Conservation (phyloP, 2,329 filamentous ascomycete genomes). For the Colletotrichum sp. region DNA sequence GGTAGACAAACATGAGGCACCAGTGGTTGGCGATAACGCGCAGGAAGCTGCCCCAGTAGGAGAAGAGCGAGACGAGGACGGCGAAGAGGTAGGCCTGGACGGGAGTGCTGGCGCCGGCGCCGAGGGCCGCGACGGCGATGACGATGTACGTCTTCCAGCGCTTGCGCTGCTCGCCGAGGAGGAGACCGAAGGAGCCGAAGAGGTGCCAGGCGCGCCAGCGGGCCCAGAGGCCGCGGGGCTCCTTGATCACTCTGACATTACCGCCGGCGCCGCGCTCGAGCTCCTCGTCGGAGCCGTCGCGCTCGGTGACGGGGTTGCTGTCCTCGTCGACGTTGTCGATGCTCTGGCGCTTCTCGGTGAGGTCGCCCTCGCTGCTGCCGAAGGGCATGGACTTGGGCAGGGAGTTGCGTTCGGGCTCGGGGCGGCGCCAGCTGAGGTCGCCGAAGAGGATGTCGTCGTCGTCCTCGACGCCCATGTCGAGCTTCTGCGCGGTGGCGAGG, state of each 20-base stretch:
- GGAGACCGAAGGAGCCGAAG: constrained; percentile 15
- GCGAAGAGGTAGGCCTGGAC: constrained; percentile 21
- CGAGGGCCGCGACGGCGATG: constrained; percentile 12
- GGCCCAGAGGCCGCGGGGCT: not conserved
- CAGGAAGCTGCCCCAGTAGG: constrained; percentile 15
- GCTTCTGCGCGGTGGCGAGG: constrained; percentile 41
- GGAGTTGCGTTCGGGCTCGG: not conserved
- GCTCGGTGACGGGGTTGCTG: not conserved
- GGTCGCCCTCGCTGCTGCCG: constrained; percentile 10
- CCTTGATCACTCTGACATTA: not conserved
- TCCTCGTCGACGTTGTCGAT: constrained; percentile 1
- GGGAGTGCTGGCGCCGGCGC: constrained; percentile 17
- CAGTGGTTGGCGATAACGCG: constrained; percentile 43
- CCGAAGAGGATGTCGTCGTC: constrained; percentile 22
- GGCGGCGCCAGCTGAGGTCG: constrained; percentile 18
- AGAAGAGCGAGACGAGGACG: constrained; percentile 16
- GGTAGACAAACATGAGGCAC: constrained; percentile 19
- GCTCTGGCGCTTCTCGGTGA: constrained; percentile 11
- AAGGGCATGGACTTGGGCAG: not conserved
- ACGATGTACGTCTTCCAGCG: constrained; percentile 18
- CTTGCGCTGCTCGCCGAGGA: constrained; percentile 18
- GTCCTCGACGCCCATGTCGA: constrained; percentile 15
- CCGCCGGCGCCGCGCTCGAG: not conserved
- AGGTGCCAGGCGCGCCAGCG: not conserved
- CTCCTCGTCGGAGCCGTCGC: constrained; percentile 12